Percentiles rank a stretch among this genome's conserved stretches.
These are phyloP conservation scores for Tetradesmus obliquus DNA, from an alignment of 139 green algal genomes.

Conservation along the genomic window DNA sequence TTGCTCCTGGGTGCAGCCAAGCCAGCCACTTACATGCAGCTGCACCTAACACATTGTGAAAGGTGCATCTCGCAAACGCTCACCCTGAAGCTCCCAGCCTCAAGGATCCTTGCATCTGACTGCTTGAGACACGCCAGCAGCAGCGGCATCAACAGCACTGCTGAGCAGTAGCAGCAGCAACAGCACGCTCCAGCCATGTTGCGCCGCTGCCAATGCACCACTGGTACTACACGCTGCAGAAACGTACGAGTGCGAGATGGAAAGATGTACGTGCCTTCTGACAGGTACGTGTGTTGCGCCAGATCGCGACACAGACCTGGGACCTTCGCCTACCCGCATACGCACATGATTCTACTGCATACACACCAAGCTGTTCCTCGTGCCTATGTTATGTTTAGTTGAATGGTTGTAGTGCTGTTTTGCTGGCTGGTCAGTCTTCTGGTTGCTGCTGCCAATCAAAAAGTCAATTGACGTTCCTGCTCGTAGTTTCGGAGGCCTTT, in stretches of 20 bases:
- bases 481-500: constrained; percentile 76
- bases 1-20: too few relatives aligned
- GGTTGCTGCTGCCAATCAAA: too few relatives aligned
- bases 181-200: not conserved
- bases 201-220: not conserved
- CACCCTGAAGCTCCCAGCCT: not conserved
- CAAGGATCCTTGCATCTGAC: not conserved
- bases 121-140: not conserved
- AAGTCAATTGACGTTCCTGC: not conserved
- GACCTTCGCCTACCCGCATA: not conserved
- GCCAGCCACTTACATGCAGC: too few relatives aligned
- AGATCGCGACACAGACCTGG: not conserved
- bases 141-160: not conserved
- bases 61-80: too few relatives aligned
- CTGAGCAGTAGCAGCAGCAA: not conserved
- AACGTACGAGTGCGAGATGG: not conserved
- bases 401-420: too few relatives aligned
- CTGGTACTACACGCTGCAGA: not conserved
- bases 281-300: constrained; percentile 24
- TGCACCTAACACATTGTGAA: too few relatives aligned
- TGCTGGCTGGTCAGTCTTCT: too few relatives aligned
- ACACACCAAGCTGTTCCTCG: not conserved
- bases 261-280: constrained; percentile 47
- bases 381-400: too few relatives aligned
- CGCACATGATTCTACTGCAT: not conserved